phyloP scores from a whole-genome alignment of 305 asterid species.

The Fraxinus xanthoxyloides region DNA sequence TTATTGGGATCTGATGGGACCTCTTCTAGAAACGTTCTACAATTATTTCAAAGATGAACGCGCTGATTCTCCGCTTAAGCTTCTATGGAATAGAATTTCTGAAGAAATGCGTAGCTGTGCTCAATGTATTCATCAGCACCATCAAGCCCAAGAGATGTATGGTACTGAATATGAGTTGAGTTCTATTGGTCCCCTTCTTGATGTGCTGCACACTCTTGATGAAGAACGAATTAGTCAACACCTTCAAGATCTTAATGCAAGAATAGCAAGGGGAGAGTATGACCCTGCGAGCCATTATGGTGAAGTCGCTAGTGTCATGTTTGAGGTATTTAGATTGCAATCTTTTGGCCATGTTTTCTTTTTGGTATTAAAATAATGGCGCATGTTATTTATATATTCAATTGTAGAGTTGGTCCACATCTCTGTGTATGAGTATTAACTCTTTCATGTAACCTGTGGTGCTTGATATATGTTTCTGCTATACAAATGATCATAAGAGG shows the following conservation, averaged over 20 bases:
- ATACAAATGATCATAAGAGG: constrained; percentile 1
- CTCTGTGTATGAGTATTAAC: neutral
- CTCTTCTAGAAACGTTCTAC: constrained; percentile 87
- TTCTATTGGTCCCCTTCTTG: constrained; percentile 80
- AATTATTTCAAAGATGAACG: constrained; percentile 70
- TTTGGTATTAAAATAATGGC: neutral
- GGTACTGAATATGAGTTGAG: constrained; percentile 63
- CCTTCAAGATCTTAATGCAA: constrained; percentile 69
- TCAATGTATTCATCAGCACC: constrained; percentile 85
- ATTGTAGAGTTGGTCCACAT: constrained; percentile 14
- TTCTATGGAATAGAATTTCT: constrained; percentile 69
- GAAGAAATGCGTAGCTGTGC: constrained; percentile 75
- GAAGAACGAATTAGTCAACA: constrained; percentile 79
- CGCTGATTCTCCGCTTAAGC: constrained; percentile 76
- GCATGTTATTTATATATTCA: neutral
- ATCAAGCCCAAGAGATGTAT: constrained; percentile 87
- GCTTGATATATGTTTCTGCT: neutral
- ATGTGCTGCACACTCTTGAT: constrained; percentile 70
- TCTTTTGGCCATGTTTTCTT: constrained; percentile 20
- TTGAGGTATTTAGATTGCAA: constrained; percentile 60
- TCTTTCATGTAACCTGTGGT: neutral
- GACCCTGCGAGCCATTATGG: constrained; percentile 53
- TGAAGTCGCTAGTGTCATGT: constrained; percentile 81
- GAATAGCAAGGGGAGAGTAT: constrained; percentile 54
- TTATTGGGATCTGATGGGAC: constrained; percentile 89